Conservation (phyloP, 306 rosid species). For the Trifolium repens region DNA sequence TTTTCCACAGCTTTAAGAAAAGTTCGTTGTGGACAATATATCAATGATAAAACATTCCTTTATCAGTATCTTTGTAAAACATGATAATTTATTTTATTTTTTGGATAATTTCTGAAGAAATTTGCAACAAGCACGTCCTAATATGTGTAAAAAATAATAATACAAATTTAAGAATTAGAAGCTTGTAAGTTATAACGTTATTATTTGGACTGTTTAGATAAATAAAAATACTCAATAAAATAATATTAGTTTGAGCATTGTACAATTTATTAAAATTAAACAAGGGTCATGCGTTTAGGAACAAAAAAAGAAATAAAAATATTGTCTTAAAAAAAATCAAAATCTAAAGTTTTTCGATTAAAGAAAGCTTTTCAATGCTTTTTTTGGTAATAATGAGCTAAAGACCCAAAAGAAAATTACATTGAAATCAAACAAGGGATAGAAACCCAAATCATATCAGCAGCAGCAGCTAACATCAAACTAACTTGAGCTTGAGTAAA, state of each 20-base stretch:
- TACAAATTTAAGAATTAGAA: not conserved
- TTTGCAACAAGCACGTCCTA: not conserved
- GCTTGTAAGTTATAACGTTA: not conserved
- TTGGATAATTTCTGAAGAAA: not conserved
- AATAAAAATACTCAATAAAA: not conserved
- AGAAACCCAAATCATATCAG: no score
- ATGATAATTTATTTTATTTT: not conserved
- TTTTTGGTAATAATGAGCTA: no score
- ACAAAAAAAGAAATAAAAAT: no score
- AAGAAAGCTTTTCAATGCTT: not conserved
- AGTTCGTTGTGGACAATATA: not conserved
- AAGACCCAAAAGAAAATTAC: no score
- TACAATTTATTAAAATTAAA: not conserved
- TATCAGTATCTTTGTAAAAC: not conserved
- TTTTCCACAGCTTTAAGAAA: slow-evolving; percentile 22
- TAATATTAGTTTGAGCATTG: not conserved
- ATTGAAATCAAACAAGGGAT: no score
- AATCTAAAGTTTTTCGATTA: no score
- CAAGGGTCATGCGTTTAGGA: no score
- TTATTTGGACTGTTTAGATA: not conserved
- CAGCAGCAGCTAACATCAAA: no score
- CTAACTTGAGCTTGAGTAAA: no score
- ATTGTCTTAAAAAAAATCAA: no score
- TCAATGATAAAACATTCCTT: not conserved
- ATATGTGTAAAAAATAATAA: not conserved